Base-by-base conservation (phyloP, 2,329 filamentous ascomycete genomes). In the Fusarium musae region DNA sequence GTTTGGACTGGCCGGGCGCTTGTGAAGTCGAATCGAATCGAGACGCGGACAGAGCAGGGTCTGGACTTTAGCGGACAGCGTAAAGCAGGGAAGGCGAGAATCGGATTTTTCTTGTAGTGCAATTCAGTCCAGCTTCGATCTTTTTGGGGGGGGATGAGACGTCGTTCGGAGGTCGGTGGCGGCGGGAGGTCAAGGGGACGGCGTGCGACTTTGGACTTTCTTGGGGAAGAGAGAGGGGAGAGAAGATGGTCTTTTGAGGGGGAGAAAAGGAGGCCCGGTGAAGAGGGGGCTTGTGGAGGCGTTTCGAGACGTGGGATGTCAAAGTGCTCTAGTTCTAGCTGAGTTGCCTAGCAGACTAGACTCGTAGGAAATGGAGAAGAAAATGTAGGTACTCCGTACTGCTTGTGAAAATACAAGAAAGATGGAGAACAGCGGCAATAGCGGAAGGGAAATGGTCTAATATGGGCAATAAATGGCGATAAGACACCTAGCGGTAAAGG, bases 21-120 rank as follows among this genome's bases (percentile, higher is more conserved):
- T 74, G 60, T 67, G 63, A 73, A 59, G 67, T 71, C 64, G 50
- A 69, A 46, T 69, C 65, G 69, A 73, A 76, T 58, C 75, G 70
- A 73, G 71, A 73, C 52, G 69, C 63, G 63, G 59, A 73, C 62
- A 58, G 59, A 69, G 73, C 70, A 73, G 71, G 75, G 72, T 76
- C 71, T 67, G 68, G 64, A 59, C 63, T 69, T 73, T 74, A 69
- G 70, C 47, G 72, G 74, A 60, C 75, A 71, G 70, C 75, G 75
- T 50, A 67, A 56, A 74, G 56, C 62, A 73, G 63, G 63, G 75
- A 71, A 73, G 70, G 70, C 73, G 60, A 77, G 73, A 73, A 70
- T 75, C 73, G 73, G 66, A 52, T 61, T 63, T 62, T 58, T 47
- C 36, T 65, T 63, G 37, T 36, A 40, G 40, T 49, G 61, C 63